Evolutionary conservation across 2,329 filamentous ascomycete genomes (phyloP), one percentile per base, ranked within the genome.

Genomic region (Colletotrichum sp.): DNA sequence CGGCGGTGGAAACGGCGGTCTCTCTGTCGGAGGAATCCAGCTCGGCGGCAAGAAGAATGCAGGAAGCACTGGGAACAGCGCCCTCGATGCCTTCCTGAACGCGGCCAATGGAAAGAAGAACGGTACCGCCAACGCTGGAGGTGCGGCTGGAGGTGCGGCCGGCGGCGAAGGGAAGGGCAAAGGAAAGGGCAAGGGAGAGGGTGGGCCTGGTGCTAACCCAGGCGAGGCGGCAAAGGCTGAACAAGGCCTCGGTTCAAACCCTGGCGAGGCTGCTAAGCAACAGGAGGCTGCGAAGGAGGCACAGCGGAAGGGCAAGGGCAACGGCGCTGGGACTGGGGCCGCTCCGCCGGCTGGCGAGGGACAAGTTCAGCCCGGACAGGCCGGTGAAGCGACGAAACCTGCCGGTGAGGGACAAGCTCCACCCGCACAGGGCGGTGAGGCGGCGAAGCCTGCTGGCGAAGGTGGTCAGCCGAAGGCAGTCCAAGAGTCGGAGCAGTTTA

Each of bases 401-500:
- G 29, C 62, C 22, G 59, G 66, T 5, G 55, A 72, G 16, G 36
- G 36, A 39, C 36, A 39, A 1, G 8, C 36, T 39, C 36, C 36
- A 39, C 36, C 36, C 15, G 36, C 36, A 1, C 36, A 1, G 36
- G 36, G 36, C 15, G 59, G 66, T 3, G 55, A 72, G 16, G 64
- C 15, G 1, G 70, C 36, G 5, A 69, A 55, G 8, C 70, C 65
- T 12, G 36, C 62, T 22, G 59, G 59, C 0, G 29, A 62, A 13
- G 15, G 52, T 25, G 57, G 69, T 13, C 69, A 76, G 7, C 73
- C 73, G 3, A 76, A 76, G 30, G 73, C 73, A 4, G 73, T 76
- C 2, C 19, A 64, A 22, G 73, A 76, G 44, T 76, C 73, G 5
- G 73, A 76, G 44, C 73, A 76, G 22, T 76, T 76, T 44, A 76